Evolutionary conservation across 148 eudicot species (phyloP).

Genomic region (Fagopyrum esculentum): DNA sequence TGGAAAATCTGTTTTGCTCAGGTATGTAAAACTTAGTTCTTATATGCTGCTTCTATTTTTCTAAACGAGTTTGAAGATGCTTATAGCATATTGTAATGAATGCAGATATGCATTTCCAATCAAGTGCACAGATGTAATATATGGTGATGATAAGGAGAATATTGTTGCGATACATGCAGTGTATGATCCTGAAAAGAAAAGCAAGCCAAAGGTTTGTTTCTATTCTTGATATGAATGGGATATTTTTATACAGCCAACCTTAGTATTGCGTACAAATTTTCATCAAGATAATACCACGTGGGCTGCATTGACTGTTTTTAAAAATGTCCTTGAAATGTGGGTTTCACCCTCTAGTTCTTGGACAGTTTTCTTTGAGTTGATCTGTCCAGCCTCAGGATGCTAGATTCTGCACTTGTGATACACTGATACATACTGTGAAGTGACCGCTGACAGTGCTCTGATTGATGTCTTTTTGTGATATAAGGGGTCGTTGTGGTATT

Average conservation of each 20-base stretch:
- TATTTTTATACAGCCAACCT: constrained; percentile 4
- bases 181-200: constrained; percentile 80
- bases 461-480: background rate
- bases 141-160: constrained; percentile 80
- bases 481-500: background rate
- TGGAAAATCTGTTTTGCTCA: constrained; percentile 78
- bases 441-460: too few relatives aligned
- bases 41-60: background rate
- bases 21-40: constrained; percentile 29
- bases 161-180: constrained; percentile 79
- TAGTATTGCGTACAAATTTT: background rate
- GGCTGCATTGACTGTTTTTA: too few relatives aligned
- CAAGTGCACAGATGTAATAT: constrained; percentile 72
- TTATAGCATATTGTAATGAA: background rate
- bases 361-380: background rate
- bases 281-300: background rate
- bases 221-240: background rate
- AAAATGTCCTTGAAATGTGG: background rate
- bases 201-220: constrained; percentile 72
- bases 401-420: background rate
- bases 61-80: background rate
- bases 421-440: background rate
- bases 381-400: background rate
- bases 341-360: background rate
- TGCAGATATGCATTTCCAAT: constrained; percentile 87